phyloP scores from a whole-genome alignment of 805 yeast genomes.

The Blastobotrys chiropterorum region DNA sequence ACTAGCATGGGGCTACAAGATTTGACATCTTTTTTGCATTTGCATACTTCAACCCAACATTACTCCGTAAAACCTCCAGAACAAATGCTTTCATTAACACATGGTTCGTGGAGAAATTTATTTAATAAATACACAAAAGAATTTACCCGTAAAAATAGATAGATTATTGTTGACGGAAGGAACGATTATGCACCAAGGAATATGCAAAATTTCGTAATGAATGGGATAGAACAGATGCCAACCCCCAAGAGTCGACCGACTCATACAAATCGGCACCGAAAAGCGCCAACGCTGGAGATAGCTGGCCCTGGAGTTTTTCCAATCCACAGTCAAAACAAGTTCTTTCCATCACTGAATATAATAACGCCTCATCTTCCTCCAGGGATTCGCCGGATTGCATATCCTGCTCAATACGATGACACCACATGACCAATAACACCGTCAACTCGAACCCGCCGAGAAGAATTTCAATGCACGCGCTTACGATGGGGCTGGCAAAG shows the following conservation, averaged over 20 bases:
- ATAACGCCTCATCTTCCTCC: constrained; percentile 14
- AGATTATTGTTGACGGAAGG: not conserved
- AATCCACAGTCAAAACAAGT: constrained; percentile 18
- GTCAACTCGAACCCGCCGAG: constrained; percentile 23
- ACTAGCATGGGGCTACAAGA: too few relatives aligned
- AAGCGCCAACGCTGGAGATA: constrained; percentile 24
- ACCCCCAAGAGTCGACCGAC: constrained; percentile 24
- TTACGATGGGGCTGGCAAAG: constrained; percentile 20
- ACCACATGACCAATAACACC: constrained; percentile 26
- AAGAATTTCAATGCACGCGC: constrained; percentile 18
- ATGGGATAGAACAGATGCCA: constrained; percentile 21
- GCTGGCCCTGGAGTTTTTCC: constrained; percentile 18
- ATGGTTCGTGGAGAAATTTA: not conserved
- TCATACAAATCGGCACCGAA: constrained; percentile 24
- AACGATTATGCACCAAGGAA: constrained; percentile 11
- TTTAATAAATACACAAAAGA: not conserved
- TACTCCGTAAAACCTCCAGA: too few relatives aligned
- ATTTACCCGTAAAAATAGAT: not conserved
- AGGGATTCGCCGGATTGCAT: constrained; percentile 8
- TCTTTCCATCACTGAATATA: constrained; percentile 20
- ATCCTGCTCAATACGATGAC: constrained; percentile 24
- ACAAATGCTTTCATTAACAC: not conserved
- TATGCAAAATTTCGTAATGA: constrained; percentile 22
- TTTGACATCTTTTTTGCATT: not conserved
- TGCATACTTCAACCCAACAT: too few relatives aligned